Evolutionary conservation across 164 flowering plant genomes (phyloP).

Genomic region (Brasenia schreberi): DNA sequence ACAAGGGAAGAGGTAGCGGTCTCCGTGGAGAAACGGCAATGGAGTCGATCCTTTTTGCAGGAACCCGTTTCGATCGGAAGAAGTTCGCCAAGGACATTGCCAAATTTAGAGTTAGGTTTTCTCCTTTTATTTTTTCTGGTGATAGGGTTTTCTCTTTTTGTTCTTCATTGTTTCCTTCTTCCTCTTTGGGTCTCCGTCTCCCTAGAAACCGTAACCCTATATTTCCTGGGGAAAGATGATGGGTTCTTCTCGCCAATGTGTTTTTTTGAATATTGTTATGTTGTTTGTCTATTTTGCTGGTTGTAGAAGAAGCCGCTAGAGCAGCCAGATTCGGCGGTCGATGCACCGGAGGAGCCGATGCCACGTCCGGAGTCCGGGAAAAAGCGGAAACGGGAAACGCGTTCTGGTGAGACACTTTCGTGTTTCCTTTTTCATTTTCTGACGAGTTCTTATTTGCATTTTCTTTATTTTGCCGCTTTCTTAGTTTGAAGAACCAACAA

Average conservation of each 20-base stretch:
- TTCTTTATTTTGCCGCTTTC: not conserved
- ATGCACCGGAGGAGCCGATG: not conserved
- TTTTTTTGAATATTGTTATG: not conserved
- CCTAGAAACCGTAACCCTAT: not conserved
- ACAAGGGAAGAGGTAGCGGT: no score
- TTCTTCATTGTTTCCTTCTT: not conserved
- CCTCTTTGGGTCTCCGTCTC: no score
- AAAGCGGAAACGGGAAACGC: not conserved
- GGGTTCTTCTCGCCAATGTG: no score
- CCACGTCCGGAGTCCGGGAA: not conserved
- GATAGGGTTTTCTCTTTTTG: not conserved
- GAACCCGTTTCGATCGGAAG: conserved; percentile 48
- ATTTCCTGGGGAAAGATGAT: not conserved
- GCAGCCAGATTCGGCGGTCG: not conserved
- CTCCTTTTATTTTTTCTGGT: not conserved
- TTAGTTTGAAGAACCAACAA: no score
- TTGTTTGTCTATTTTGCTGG: not conserved
- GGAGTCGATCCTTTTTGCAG: conserved; percentile 48
- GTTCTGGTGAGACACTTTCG: not conserved
- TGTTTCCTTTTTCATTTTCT: not conserved
- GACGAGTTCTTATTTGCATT: not conserved
- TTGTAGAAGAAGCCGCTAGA: not conserved
- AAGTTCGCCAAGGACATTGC: conserved; percentile 50
- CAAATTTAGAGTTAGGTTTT: conserved; percentile 46
- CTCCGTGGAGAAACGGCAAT: no score